These are phyloP conservation scores for Cinchona pubescens DNA, from an alignment of 257 asterid genomes.

Conservation along the genomic window DNA sequence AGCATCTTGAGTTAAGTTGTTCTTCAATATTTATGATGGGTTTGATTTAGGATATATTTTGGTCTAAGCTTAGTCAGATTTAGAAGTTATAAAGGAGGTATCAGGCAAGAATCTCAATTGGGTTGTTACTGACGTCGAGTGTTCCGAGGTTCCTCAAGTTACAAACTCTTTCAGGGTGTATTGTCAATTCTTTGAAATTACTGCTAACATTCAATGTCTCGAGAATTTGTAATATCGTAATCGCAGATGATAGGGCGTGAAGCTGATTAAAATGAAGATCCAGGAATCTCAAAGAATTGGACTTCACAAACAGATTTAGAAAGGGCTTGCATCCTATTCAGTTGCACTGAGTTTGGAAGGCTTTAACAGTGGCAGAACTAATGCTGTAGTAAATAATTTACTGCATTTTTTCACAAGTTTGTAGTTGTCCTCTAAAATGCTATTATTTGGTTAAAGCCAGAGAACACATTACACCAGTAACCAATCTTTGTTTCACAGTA, in stretches of 20 bases:
- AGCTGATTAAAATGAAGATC: constrained; percentile 63
- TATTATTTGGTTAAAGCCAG: neutral
- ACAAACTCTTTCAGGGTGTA: constrained; percentile 49
- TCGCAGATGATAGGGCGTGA: constrained; percentile 45
- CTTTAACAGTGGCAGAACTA: too few species aligned
- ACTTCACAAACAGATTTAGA: constrained; percentile 62
- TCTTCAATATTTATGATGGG: too few species aligned
- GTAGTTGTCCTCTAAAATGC: neutral
- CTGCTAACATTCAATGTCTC: constrained; percentile 56
- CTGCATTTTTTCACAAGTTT: neutral
- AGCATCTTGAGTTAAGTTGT: too few species aligned
- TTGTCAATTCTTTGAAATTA: constrained; percentile 54
- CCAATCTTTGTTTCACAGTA: neutral
- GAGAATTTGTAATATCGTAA: constrained; percentile 46
- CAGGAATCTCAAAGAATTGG: constrained; percentile 43
- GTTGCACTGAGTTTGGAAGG: constrained; percentile 37
- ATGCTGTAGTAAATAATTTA: neutral
- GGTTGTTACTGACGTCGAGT: constrained; percentile 72
- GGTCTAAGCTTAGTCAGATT: constrained; percentile 41
- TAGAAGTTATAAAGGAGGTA: constrained; percentile 35
- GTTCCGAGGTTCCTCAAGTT: constrained; percentile 50
- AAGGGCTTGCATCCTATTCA: constrained; percentile 53
- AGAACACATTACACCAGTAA: neutral
- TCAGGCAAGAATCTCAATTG: constrained; percentile 50
- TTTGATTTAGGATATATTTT: too few species aligned